Base-by-base conservation (phyloP, 1,284 basidiomycete species). In the Sphaerobolus stellatus region DNA sequence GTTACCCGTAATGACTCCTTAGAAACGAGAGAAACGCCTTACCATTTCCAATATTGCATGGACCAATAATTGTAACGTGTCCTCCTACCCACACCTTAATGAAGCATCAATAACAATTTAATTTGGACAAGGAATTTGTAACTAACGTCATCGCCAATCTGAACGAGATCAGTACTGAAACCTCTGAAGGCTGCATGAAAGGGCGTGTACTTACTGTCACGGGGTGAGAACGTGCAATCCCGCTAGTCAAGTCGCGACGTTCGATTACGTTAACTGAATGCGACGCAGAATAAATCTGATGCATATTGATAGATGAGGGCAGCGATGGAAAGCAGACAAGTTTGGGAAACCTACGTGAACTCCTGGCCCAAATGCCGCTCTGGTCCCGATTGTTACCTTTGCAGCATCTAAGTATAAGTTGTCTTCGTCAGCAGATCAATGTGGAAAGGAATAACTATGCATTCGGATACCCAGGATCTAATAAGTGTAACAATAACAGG, bases 91-190 rank as follows among this genome's bases (percentile, higher is more conserved):
- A 53, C 28, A 53, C 52, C 52, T 53, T n/a, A 6, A 34, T 20
- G 1, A 8, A 8, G 7, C 16, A 27, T 45, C 43, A 45, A 27
- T 45, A 5, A 16, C 47, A 48, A 29, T 20, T 9, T 13, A n/a
- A 48, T 48, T 14, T 20, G n/a, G 24, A 45, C 24, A 20, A 31
- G 11, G 43, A 22, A 24, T 11, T 7, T 11, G n/a, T 13, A 46
- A 13, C 27, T 44, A 28, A 52, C 50, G 46, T 52, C 50, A 46
- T 52, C 43, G n/a, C 50, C 50, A 20, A 52, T 52, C 50, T 52
- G 18, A 24, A 30, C 2, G 34, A 4, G 8, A 24, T 3, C 6
- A n/a, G 13, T 22, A 51, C 22, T 20, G 5, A 51, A 34, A 24
- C 18, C 34, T 29, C 20, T 30, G 25, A 31, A 7, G 2, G 29